A percentile compares a stretch with the other conserved stretches of the same genome.
Conservation (phyloP, 805 yeast genomes). For the Cyberlindnera amylophila region DNA sequence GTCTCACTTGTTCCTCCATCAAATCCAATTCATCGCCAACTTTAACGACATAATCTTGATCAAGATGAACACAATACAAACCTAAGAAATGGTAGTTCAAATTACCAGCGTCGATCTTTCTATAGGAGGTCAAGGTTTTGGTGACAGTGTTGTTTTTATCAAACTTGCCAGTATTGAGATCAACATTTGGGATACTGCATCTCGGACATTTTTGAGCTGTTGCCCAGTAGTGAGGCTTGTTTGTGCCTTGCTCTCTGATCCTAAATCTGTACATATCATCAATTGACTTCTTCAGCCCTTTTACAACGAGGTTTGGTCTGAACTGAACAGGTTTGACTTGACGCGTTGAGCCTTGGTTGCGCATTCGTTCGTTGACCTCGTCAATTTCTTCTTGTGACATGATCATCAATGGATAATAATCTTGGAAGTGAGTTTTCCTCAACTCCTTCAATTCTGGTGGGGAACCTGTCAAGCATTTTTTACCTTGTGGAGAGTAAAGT, state of each 20-base stretch:
- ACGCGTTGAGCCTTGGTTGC: conserved; percentile 3
- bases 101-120: conserved; percentile 19
- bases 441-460: conserved; percentile 13
- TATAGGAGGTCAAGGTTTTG: conserved; percentile 14
- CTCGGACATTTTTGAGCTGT: conserved; percentile 20
- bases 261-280: conserved; percentile 18
- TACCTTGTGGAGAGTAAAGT: conserved; percentile 17
- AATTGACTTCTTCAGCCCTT: conserved; percentile 5
- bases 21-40: conserved; percentile 19
- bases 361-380: conserved; percentile 11
- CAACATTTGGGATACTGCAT: conserved; percentile 23
- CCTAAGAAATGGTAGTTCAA: conserved; percentile 17
- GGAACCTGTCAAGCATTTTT: conserved; percentile 17
- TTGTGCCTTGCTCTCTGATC: conserved; percentile 2
- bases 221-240: conserved; percentile 11
- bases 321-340: conserved; percentile 17
- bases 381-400: conserved; percentile 15
- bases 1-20: conserved; percentile 9
- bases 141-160: conserved; percentile 19
- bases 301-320: conserved; percentile 21
- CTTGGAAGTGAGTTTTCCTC: conserved; percentile 20
- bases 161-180: conserved; percentile 15
- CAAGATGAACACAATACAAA: conserved; percentile 18
- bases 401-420: conserved; percentile 22
- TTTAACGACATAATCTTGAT: conserved; percentile 17